phyloP scores from a whole-genome alignment of 2,329 filamentous ascomycete species.

The Pyrenophora teres region DNA sequence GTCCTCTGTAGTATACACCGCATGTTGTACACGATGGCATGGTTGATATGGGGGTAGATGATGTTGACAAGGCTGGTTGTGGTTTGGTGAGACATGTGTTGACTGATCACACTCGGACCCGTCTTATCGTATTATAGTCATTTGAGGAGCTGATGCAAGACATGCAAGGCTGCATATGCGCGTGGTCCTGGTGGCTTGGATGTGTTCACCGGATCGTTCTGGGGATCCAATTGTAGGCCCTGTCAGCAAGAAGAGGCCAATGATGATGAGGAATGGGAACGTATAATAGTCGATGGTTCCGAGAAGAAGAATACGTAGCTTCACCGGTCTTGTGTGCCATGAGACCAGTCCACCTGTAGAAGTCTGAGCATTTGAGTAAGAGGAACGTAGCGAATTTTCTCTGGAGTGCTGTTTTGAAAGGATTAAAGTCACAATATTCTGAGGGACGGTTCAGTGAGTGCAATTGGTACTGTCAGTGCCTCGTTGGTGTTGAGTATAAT shows the following conservation, averaged over 20 bases:
- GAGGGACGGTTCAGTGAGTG: too few species aligned
- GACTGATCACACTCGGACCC: neutral
- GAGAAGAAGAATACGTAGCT: neutral
- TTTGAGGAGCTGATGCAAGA: slow-evolving; percentile 2
- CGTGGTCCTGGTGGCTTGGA: slow-evolving; percentile 12
- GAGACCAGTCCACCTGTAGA: neutral
- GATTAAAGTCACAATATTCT: too few species aligned
- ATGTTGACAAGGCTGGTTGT: neutral
- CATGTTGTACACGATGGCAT: slow-evolving; percentile 24
- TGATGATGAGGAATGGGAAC: neutral
- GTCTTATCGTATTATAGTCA: neutral
- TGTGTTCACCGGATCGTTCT: slow-evolving; percentile 18
- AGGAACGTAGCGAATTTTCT: too few species aligned
- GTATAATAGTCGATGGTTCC: neutral
- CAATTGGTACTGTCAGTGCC: too few species aligned
- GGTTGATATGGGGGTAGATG: neutral
- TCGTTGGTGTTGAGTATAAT: too few species aligned
- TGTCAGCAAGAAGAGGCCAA: neutral
- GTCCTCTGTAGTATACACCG: slow-evolving; percentile 12
- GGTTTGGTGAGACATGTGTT: neutral
- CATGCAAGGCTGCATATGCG: slow-evolving; percentile 19
- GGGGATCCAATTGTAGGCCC: slow-evolving; percentile 1
- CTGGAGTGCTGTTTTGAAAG: too few species aligned
- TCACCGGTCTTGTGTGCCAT: neutral
- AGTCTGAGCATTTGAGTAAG: neutral